phyloP scores from a whole-genome alignment of 1,284 basidiomycete species.

The Ganoderma resinaceum region DNA sequence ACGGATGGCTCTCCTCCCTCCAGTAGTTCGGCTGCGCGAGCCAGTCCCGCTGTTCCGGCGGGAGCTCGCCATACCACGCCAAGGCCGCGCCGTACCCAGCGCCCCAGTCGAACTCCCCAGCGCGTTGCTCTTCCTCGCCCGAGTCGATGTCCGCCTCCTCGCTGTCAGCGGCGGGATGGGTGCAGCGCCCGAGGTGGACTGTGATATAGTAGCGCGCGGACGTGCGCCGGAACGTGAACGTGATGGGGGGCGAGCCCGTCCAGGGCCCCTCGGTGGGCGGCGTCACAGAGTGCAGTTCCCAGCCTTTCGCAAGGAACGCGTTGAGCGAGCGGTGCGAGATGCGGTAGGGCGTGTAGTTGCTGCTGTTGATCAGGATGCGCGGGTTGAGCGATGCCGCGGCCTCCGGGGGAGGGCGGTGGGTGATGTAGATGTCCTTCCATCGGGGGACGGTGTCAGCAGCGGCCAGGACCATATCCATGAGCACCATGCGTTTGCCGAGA shows the following conservation, averaged over 20 bases:
- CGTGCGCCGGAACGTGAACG: conserved; percentile 1
- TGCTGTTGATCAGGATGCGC: conserved; percentile 4
- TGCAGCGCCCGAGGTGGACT: neutral
- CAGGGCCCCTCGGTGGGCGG: neutral
- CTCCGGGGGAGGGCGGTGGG: conserved; percentile 1
- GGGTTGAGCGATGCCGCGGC: neutral
- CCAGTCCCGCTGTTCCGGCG: neutral
- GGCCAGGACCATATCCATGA: neutral
- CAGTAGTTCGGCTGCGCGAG: neutral
- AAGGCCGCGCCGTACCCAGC: neutral
- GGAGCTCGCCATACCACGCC: neutral
- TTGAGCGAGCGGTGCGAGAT: neutral
- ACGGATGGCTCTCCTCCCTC: conserved; percentile 1
- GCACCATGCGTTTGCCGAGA: neutral
- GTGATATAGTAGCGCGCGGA: neutral
- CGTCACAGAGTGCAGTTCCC: neutral
- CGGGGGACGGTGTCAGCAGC: neutral
- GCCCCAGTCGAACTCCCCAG: neutral
- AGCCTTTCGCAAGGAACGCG: neutral
- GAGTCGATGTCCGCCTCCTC: neutral
- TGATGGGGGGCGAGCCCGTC: neutral
- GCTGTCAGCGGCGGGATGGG: neutral
- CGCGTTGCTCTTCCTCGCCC: neutral
- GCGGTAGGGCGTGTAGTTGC: neutral
- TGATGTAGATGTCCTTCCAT: conserved; percentile 7